phyloP scores from a whole-genome alignment of 129 eudicot species.

The Calendula officinalis region DNA sequence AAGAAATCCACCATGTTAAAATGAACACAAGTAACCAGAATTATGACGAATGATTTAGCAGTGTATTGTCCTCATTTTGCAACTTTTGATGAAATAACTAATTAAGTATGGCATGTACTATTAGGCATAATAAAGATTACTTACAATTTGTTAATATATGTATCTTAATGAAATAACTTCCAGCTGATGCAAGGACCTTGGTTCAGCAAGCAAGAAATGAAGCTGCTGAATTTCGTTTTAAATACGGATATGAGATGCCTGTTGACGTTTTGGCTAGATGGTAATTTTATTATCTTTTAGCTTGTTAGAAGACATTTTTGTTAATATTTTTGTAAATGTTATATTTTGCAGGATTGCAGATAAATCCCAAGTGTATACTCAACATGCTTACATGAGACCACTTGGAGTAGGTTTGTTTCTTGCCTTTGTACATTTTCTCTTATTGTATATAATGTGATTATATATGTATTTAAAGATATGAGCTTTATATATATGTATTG shows the following conservation, averaged over 20 bases:
- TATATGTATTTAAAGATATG: background rate
- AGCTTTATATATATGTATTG: background rate
- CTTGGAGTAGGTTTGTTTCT: slow-evolving; percentile 86
- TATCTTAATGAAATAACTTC: too few species aligned
- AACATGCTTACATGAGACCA: slow-evolving; percentile 99
- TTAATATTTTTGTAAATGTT: background rate
- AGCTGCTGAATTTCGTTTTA: slow-evolving; percentile 91
- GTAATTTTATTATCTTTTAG: slow-evolving; percentile 32
- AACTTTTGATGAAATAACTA: too few species aligned
- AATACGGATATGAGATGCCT: slow-evolving; percentile 97
- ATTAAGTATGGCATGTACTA: too few species aligned
- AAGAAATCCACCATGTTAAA: too few species aligned
- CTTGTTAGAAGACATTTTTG: background rate
- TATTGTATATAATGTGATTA: slow-evolving; percentile 30
- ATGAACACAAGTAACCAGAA: too few species aligned
- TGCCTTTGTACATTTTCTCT: background rate
- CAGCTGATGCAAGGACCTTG: slow-evolving; percentile 98
- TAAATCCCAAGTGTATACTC: slow-evolving; percentile 96
- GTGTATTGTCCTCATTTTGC: too few species aligned
- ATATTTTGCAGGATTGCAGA: slow-evolving; percentile 82
- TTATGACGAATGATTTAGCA: too few species aligned
- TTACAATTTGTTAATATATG: too few species aligned
- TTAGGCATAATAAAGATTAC: too few species aligned
- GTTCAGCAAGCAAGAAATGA: slow-evolving; percentile 97
- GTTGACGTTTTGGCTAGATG: slow-evolving; percentile 90